These are phyloP conservation scores for Bruguiera gymnorhiza DNA, from an alignment of 345 rosid species.

Conservation along the genomic window DNA sequence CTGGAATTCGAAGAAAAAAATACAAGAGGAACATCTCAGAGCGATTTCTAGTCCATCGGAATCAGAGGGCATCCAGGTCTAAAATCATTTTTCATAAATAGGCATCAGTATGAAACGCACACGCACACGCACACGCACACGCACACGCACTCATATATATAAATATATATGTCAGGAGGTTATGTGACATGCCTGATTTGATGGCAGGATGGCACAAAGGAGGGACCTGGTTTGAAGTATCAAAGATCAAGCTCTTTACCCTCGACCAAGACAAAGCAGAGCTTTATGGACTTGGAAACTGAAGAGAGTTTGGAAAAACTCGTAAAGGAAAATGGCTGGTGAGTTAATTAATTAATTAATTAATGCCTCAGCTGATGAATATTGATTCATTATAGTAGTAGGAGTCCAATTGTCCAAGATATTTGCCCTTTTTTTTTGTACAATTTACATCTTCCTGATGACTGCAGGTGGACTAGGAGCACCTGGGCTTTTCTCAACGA, in stretches of 20 bases:
- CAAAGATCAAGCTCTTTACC: conserved; percentile 43
- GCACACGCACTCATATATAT: too few relatives aligned
- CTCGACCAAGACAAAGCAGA: conserved; percentile 5
- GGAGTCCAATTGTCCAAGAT: too few relatives aligned
- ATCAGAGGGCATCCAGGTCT: conserved; percentile 14
- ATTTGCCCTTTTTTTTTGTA: too few relatives aligned
- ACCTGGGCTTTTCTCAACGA: conserved; percentile 81
- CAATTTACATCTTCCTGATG: background rate
- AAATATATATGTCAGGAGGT: too few relatives aligned
- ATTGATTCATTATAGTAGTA: background rate
- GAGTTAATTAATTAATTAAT: background rate
- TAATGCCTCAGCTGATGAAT: background rate
- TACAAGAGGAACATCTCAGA: conserved; percentile 51
- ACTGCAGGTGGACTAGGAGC: conserved; percentile 76
- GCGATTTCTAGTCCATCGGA: conserved; percentile 32
- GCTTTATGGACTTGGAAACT: conserved; percentile 18
- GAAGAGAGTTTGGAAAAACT: conserved; percentile 32
- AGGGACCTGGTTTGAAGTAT: background rate
- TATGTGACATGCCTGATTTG: background rate
- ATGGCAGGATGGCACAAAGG: conserved; percentile 10
- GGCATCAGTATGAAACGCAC: too few relatives aligned
- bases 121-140: too few relatives aligned
- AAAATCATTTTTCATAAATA: background rate
- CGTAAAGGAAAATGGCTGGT: conserved; percentile 53
- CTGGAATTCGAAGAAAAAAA: conserved; percentile 67